Percentiles rank a stretch among this genome's conserved stretches.
These are phyloP conservation scores for Halophytophthora polymorphica DNA, from an alignment of 352 stramenopile species.

Conservation along the genomic window DNA sequence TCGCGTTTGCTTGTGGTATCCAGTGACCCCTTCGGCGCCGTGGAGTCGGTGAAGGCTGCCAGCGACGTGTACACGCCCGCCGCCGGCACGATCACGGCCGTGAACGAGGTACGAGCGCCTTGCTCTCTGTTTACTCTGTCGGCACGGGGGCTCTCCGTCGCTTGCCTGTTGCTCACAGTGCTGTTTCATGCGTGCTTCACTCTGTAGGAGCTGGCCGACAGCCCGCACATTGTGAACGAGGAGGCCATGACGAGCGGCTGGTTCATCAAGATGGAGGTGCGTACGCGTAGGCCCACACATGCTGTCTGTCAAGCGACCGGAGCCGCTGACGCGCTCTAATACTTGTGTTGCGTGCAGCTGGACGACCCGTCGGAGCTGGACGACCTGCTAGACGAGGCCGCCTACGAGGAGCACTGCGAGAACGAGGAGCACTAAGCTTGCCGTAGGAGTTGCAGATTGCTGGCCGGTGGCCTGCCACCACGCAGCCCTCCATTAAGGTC, in stretches of 20 bases:
- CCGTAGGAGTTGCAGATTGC: too few relatives aligned
- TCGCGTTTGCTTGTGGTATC: constrained; percentile 8
- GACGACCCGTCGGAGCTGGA: constrained; percentile 70
- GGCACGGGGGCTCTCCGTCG: too few relatives aligned
- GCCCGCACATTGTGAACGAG: constrained; percentile 86
- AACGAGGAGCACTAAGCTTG: constrained; percentile 76
- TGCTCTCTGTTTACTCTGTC: too few relatives aligned
- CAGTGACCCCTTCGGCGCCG: constrained; percentile 93
- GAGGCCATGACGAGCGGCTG: constrained; percentile 80
- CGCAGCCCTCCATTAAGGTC: constrained; percentile 19
- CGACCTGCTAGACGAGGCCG: constrained; percentile 75
- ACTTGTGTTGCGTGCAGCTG: constrained; percentile 34
- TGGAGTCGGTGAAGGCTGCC: constrained; percentile 99
- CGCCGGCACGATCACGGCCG: constrained; percentile 89
- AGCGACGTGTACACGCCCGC: constrained; percentile 96
- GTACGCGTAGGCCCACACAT: constrained; percentile 9
- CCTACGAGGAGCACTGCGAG: constrained; percentile 85
- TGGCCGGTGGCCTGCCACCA: too few relatives aligned
- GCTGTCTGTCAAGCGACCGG: too few relatives aligned
- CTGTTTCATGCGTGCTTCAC: neutral
- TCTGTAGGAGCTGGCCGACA: constrained; percentile 67
- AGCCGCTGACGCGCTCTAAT: too few relatives aligned
- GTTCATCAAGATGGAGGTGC: constrained; percentile 89
- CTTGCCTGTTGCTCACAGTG: neutral
- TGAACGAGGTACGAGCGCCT: constrained; percentile 87